phyloP scores from a whole-genome alignment of 345 rosid species.

The Litchi chinensis region DNA sequence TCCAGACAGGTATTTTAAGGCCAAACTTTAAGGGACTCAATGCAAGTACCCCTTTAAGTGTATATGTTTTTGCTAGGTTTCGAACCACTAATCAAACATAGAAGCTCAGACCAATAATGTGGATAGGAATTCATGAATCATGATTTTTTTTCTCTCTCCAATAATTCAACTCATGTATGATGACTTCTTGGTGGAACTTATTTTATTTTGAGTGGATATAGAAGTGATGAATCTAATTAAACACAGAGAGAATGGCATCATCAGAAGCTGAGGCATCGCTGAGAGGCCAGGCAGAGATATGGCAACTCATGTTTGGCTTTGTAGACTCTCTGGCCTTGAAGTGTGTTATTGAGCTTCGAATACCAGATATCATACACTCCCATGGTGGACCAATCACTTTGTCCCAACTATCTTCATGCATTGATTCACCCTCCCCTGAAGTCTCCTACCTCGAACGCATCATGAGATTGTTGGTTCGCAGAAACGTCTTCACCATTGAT shows the following conservation, averaged over 20 bases:
- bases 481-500: conserved; percentile 22
- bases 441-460: conserved; percentile 24
- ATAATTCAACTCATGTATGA: too few relatives aligned
- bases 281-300: conserved; percentile 27
- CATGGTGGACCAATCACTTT: conserved; percentile 19
- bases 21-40: too few relatives aligned
- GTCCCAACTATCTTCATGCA: conserved; percentile 25
- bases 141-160: too few relatives aligned
- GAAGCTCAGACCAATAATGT: too few relatives aligned
- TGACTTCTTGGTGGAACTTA: not conserved
- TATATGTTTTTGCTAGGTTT: too few relatives aligned
- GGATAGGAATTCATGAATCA: too few relatives aligned
- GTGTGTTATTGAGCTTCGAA: conserved; percentile 34
- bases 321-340: conserved; percentile 35
- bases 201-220: not conserved
- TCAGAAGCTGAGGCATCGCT: conserved; percentile 4
- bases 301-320: conserved; percentile 21
- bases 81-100: too few relatives aligned
- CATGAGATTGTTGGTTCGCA: conserved; percentile 32
- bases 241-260: not conserved
- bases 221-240: too few relatives aligned
- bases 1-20: too few relatives aligned
- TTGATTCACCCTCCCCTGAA: conserved; percentile 17
- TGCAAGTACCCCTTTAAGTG: too few relatives aligned
- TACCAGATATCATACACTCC: conserved; percentile 33